These are phyloP conservation scores for Mycena galopus DNA, from an alignment of 768 basidiomycete genomes.

Conservation along the genomic window DNA sequence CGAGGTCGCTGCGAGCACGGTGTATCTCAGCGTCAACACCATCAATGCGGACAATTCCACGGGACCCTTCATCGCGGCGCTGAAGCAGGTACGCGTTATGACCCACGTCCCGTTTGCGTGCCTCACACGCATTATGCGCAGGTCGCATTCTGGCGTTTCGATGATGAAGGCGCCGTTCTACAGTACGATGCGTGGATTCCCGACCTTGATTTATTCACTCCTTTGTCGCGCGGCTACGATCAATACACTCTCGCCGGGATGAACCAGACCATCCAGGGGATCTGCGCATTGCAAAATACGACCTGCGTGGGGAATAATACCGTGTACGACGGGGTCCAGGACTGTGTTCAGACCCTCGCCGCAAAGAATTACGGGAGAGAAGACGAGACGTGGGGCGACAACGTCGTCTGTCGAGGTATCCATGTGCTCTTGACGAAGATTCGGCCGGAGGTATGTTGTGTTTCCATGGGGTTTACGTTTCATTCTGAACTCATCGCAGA, in stretches of 20 bases:
- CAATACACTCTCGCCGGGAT: not conserved
- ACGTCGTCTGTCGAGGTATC: constrained; percentile 7
- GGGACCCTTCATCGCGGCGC: not conserved
- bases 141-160: constrained; percentile 11
- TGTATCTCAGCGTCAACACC: constrained; percentile 8
- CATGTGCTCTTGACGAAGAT: constrained; percentile 17
- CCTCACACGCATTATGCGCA: not conserved
- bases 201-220: not conserved
- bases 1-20: constrained; percentile 23
- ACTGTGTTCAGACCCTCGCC: constrained; percentile 2
- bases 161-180: not conserved
- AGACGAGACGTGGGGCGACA: constrained; percentile 24
- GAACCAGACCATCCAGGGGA: not conserved
- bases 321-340: constrained; percentile 6
- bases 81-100: constrained; percentile 3
- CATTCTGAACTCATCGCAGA: not conserved
- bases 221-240: not conserved
- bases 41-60: constrained; percentile 12
- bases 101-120: not conserved
- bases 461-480: not conserved
- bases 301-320: not conserved
- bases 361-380: constrained; percentile 2
- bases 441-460: not conserved
- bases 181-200: constrained; percentile 2
- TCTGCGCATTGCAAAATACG: not conserved